Evolutionary conservation across 805 yeast species (phyloP).

Genomic region (Grigorovia humatica): DNA sequence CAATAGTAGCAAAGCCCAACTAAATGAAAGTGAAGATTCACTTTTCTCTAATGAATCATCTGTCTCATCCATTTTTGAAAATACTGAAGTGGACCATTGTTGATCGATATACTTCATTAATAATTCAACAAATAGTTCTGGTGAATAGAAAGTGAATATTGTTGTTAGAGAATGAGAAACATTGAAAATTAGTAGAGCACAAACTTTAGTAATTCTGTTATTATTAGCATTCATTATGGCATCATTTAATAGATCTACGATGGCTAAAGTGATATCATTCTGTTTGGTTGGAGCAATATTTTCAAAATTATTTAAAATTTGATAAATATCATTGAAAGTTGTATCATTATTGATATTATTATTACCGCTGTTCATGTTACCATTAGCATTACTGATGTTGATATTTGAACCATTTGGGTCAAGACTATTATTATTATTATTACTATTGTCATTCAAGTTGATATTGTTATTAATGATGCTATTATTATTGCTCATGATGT

Average conservation of each 20-base stretch:
- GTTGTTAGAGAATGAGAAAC: slow-evolving; percentile 32
- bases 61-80: slow-evolving; percentile 8
- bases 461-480: slow-evolving; percentile 33
- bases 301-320: slow-evolving; percentile 39
- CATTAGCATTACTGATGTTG: background rate
- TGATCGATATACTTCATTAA: slow-evolving; percentile 44
- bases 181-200: slow-evolving; percentile 41
- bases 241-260: slow-evolving; percentile 26
- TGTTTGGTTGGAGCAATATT: slow-evolving; percentile 38
- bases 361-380: slow-evolving; percentile 33
- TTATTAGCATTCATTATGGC: slow-evolving; percentile 35
- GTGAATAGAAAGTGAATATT: slow-evolving; percentile 36
- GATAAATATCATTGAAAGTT: slow-evolving; percentile 39
- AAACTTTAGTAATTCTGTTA: slow-evolving; percentile 38
- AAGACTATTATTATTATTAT: slow-evolving; percentile 12
- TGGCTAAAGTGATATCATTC: slow-evolving; percentile 33
- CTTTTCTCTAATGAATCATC: slow-evolving; percentile 24
- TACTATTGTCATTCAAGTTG: slow-evolving; percentile 9
- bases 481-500: slow-evolving; percentile 19
- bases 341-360: slow-evolving; percentile 38
- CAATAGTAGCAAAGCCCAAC: slow-evolving; percentile 44
- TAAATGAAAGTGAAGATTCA: slow-evolving; percentile 64
- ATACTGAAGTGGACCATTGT: slow-evolving; percentile 22
- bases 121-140: slow-evolving; percentile 34
- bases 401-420: slow-evolving; percentile 17